Evolutionary conservation across 352 stramenopile genomes (phyloP).

Genomic region (Sclerospora graminicola): DNA sequence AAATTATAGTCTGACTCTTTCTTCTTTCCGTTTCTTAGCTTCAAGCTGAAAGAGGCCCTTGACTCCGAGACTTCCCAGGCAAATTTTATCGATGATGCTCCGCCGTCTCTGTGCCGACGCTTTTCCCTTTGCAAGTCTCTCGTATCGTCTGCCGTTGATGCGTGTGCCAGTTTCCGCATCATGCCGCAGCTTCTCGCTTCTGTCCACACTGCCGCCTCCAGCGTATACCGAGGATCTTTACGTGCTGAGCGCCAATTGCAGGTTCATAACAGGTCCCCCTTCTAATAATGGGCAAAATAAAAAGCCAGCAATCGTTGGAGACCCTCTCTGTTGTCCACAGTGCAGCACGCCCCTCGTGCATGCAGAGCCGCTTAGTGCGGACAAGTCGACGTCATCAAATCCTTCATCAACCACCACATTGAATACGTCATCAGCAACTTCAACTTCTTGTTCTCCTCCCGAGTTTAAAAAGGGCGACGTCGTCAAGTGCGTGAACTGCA

Average conservation of each 20-base stretch:
- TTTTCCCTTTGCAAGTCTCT: slow-evolving; percentile 4
- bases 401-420: not conserved
- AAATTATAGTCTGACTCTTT: too few relatives aligned
- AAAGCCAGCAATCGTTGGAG: slow-evolving; percentile 5
- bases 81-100: slow-evolving; percentile 11
- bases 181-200: slow-evolving; percentile 10
- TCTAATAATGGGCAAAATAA: slow-evolving; percentile 8
- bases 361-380: slow-evolving; percentile 21
- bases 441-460: slow-evolving; percentile 3
- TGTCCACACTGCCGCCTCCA: not conserved
- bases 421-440: slow-evolving; percentile 11
- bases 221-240: not conserved
- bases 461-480: slow-evolving; percentile 71
- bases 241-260: not conserved
- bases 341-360: slow-evolving; percentile 48
- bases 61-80: not conserved
- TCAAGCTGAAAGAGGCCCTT: not conserved
- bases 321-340: slow-evolving; percentile 54
- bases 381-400: slow-evolving; percentile 19
- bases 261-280: slow-evolving; percentile 11
- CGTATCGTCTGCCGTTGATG: slow-evolving; percentile 9
- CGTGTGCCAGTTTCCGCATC: slow-evolving; percentile 1
- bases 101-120: slow-evolving; percentile 7
- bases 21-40: too few relatives aligned
- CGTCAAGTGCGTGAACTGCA: slow-evolving; percentile 63